These are phyloP conservation scores for Lentinula aciculospora DNA, from an alignment of 768 basidiomycete species.

Conservation along the genomic window DNA sequence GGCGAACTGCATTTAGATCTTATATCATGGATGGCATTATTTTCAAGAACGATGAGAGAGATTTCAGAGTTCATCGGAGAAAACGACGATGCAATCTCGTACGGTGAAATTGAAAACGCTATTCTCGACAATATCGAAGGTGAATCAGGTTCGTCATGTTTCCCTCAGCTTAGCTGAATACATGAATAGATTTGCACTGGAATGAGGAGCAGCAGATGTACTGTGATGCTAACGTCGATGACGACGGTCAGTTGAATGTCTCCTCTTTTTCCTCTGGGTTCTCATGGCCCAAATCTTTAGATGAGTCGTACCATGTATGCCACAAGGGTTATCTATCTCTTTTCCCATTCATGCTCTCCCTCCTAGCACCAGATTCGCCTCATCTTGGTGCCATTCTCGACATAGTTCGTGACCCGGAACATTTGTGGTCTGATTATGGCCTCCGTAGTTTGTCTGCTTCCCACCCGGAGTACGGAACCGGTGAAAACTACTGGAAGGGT, in stretches of 20 bases:
- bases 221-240: constrained; percentile 82
- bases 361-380: constrained; percentile 72
- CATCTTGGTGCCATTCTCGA: constrained; percentile 81
- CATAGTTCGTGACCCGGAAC: constrained; percentile 69
- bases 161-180: background rate
- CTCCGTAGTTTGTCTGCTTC: constrained; percentile 83
- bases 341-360: constrained; percentile 85
- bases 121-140: constrained; percentile 85
- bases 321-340: constrained; percentile 91
- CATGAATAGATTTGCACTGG: constrained; percentile 80
- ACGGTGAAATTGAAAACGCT: constrained; percentile 69
- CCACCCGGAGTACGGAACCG: constrained; percentile 86
- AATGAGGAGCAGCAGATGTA: constrained; percentile 87
- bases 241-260: constrained; percentile 55
- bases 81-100: constrained; percentile 76
- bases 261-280: constrained; percentile 1
- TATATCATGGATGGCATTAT: constrained; percentile 96
- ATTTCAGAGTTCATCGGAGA: constrained; percentile 86
- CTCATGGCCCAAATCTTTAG: constrained; percentile 31
- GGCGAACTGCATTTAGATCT: constrained; percentile 93
- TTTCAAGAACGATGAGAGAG: constrained; percentile 87
- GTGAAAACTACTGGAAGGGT: constrained; percentile 97
- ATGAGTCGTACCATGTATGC: constrained; percentile 89
- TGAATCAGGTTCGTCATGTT: constrained; percentile 20
- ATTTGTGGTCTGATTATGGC: constrained; percentile 91